Percentiles rank a stretch among this genome's conserved stretches.
These are phyloP conservation scores for Phaeoacremonium minimum DNA, from an alignment of 2,329 filamentous ascomycete species.

Conservation along the genomic window DNA sequence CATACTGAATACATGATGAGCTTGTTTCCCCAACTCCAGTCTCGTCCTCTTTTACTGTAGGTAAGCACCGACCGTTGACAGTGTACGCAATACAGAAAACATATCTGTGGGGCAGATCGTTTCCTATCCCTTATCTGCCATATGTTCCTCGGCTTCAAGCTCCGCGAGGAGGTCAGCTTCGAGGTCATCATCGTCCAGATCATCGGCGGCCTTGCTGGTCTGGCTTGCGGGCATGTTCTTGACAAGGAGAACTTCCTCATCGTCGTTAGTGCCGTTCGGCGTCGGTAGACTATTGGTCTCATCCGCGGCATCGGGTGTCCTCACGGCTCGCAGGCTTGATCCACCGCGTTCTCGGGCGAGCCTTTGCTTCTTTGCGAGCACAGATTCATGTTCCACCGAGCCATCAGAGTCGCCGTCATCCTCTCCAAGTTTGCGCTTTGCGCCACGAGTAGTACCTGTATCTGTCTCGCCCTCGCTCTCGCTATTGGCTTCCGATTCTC, in stretches of 20 bases:
- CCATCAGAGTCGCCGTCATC: constrained; percentile 15
- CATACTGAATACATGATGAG: no score
- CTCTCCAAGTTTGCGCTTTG: constrained; percentile 7
- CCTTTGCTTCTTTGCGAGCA: constrained; percentile 46
- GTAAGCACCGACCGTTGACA: no score
- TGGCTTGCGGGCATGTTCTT: constrained; percentile 22
- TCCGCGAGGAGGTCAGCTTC: constrained; percentile 62
- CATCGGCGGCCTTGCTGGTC: constrained; percentile 22
- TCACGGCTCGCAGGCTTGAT: constrained; percentile 41
- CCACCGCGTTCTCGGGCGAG: constrained; percentile 38
- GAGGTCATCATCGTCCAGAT: constrained; percentile 49
- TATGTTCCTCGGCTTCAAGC: constrained; percentile 38
- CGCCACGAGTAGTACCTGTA: not conserved
- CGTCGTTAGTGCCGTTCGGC: constrained; percentile 33
- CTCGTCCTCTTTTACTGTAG: no score
- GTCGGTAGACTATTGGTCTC: constrained; percentile 32
- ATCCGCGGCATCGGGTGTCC: constrained; percentile 31
- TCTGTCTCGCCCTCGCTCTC: constrained; percentile 21
- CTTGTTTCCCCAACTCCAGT: no score
- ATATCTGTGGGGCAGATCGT: not conserved
- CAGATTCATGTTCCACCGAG: constrained; percentile 26
- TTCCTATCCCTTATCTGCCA: constrained; percentile 12
- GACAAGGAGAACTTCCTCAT: constrained; percentile 29
- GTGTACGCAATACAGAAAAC: no score
- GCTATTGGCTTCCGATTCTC: constrained; percentile 23